Evolutionary conservation across 345 rosid species (phyloP), one percentile per base, ranked within the genome.

Genomic region (Gossypium raimondii): DNA sequence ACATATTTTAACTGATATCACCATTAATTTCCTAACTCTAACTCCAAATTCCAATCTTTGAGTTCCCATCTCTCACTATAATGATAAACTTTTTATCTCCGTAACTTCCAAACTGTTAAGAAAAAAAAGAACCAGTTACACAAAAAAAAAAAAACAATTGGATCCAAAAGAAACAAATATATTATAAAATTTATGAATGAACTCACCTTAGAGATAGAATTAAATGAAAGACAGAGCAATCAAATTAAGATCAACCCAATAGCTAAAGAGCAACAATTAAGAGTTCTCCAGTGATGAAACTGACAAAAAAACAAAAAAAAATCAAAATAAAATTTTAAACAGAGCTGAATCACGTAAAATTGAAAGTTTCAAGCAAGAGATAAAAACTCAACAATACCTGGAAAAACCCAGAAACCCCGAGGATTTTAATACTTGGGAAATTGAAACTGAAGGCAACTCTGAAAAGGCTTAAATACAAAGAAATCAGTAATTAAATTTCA

Each of bases 11-110:
- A 85, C 76, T 58, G 86, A 80, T 47, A 78, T 55, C 17, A 78
- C 75, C 77, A 72, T 47, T 65, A 86, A 70, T 78, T 85, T 89
- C 85, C 85, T 78, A 56, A 82, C 72, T 75, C 78, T 81, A 72
- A 85, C 83, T 43, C 84, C 85, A 70, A 83, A 77, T 65, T 81
- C 78, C 57, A 84, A 84, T 57, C 77, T 74, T 81, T 85, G 85
- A 85, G 78, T 57, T 71, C 81, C 87, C 93, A 87, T 52, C 38
- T 71, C 64, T 18, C 70, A 44, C 75, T 41, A 20, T 20, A 43
- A 4, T 5, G 41, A 60, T 60, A 25, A 25, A 11, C 27, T 2
- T 45, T 17, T 61, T 20, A 34, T 56, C 52, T 13, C 20, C 18
- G 20, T 51, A 14, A 41, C 1, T 41, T 41, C 16, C 65, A 77